These are phyloP conservation scores for Pleodorina starrii DNA, from an alignment of 139 green algal genomes.

Conservation along the genomic window DNA sequence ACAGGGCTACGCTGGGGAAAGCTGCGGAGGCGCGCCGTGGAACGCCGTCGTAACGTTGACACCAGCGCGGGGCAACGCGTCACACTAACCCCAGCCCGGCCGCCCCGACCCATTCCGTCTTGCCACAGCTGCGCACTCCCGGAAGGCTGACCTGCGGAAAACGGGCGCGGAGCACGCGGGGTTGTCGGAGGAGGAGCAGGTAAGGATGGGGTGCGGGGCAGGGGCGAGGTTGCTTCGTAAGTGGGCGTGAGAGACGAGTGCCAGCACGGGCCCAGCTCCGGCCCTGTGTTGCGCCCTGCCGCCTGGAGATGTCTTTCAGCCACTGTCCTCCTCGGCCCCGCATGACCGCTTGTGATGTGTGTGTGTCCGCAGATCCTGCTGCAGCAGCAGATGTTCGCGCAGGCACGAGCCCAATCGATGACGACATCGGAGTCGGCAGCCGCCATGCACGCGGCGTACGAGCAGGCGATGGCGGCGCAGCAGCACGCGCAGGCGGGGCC, in stretches of 20 bases:
- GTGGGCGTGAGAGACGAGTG: too few relatives aligned
- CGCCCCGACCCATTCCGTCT: background rate
- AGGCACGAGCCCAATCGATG: constrained; percentile 61
- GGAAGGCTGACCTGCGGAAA: constrained; percentile 57
- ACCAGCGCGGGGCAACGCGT: too few relatives aligned
- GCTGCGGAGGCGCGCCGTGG: too few relatives aligned
- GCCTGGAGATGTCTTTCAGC: too few relatives aligned
- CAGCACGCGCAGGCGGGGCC: background rate
- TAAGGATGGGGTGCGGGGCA: constrained; percentile 17
- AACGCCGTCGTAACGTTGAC: too few relatives aligned
- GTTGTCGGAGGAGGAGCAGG: constrained; percentile 69
- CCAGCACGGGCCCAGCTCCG: too few relatives aligned
- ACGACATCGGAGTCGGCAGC: constrained; percentile 54
- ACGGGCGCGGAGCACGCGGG: constrained; percentile 64
- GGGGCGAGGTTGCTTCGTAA: background rate
- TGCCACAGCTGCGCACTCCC: constrained; percentile 30
- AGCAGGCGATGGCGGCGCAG: constrained; percentile 45
- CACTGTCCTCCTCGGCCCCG: too few relatives aligned
- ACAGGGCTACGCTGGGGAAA: too few relatives aligned
- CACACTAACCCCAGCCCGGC: too few relatives aligned
- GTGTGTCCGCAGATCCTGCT: constrained; percentile 60
- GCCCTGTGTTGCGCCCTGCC: too few relatives aligned
- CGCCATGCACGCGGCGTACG: constrained; percentile 56
- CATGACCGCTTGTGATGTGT: background rate
- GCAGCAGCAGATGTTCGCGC: constrained; percentile 77